Evolutionary conservation across 2,329 filamentous ascomycete genomes (phyloP).

Genomic region (Fusarium camptoceras): DNA sequence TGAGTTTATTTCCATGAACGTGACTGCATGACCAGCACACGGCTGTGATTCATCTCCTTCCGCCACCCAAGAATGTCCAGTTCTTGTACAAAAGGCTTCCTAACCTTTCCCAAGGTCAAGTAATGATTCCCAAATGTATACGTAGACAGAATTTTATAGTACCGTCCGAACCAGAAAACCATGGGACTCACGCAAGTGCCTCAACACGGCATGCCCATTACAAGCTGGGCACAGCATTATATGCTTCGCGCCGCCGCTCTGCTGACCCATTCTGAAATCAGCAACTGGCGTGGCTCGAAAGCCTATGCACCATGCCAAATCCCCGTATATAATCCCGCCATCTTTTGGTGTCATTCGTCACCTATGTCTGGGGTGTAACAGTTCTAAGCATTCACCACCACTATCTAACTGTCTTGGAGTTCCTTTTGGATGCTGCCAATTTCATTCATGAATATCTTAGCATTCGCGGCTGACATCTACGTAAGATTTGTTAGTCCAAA

Average conservation of each 20-base stretch:
- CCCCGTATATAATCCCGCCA: conserved; percentile 15
- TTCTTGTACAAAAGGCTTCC: conserved; percentile 21
- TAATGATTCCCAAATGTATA: conserved; percentile 25
- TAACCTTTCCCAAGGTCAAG: conserved; percentile 14
- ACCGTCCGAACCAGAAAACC: conserved; percentile 21
- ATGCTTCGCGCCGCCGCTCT: conserved; percentile 30
- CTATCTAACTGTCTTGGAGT: conserved; percentile 55
- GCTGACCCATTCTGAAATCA: conserved; percentile 12
- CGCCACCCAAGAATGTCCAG: conserved; percentile 14
- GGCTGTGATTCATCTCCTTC: conserved; percentile 27
- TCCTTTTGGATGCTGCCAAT: conserved; percentile 64
- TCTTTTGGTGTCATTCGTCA: conserved; percentile 17
- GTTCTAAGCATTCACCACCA: conserved; percentile 15
- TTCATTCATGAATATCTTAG: conserved; percentile 64
- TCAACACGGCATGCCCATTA: conserved; percentile 36
- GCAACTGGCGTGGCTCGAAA: conserved; percentile 18
- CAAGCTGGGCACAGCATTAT: conserved; percentile 33
- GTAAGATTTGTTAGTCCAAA: conserved; percentile 12
- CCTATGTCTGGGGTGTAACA: conserved; percentile 25
- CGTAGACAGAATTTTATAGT: conserved; percentile 42
- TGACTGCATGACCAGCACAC: conserved; percentile 36
- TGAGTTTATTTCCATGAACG: conserved; percentile 36
- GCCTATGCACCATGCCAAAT: conserved; percentile 23
- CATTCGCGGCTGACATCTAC: conserved; percentile 66
- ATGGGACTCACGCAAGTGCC: conserved; percentile 16